Evolutionary conservation across 805 yeast species (phyloP).

Genomic region (Scheffersomyces amazonensis): DNA sequence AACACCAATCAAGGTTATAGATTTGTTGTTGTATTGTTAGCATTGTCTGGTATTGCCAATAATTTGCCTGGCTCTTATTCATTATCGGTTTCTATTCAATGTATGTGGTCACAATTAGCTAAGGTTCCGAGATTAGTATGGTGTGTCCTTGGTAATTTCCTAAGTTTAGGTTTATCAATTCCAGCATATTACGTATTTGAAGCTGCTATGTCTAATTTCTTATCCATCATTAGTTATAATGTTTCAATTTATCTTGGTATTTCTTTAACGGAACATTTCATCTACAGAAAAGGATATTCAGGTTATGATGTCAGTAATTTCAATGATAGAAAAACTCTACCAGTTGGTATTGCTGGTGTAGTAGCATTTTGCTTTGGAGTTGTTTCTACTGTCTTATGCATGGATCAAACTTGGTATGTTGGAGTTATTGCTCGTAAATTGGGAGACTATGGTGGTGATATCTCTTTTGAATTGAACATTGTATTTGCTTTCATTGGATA

Average conservation of each 20-base stretch:
- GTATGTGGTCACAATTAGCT: constrained; percentile 29
- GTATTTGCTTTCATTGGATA: constrained; percentile 26
- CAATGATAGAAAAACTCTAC: constrained; percentile 18
- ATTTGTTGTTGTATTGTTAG: constrained; percentile 28
- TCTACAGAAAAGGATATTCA: constrained; percentile 22
- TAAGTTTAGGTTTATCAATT: constrained; percentile 29
- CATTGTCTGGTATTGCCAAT: constrained; percentile 28
- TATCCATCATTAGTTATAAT: constrained; percentile 30
- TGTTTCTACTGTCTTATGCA: constrained; percentile 28
- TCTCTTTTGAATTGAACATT: constrained; percentile 28
- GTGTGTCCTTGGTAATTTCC: constrained; percentile 29
- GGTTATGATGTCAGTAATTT: constrained; percentile 25
- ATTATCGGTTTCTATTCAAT: constrained; percentile 25
- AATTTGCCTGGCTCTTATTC: constrained; percentile 34
- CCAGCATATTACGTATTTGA: constrained; percentile 33
- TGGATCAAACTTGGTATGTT: constrained; percentile 32
- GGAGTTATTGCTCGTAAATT: constrained; percentile 26
- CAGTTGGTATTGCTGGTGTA: constrained; percentile 29
- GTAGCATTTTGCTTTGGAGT: constrained; percentile 28
- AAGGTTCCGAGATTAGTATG: constrained; percentile 31
- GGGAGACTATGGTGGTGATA: constrained; percentile 25
- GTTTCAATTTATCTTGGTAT: constrained; percentile 32
- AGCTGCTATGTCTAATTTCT: constrained; percentile 27
- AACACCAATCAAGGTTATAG: constrained; percentile 27
- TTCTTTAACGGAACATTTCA: constrained; percentile 25